A percentile compares a stretch with the other conserved stretches of the same genome.
These are phyloP conservation scores for Chaetomium fimeti DNA, from an alignment of 495 filamentous ascomycete species.

Conservation along the genomic window DNA sequence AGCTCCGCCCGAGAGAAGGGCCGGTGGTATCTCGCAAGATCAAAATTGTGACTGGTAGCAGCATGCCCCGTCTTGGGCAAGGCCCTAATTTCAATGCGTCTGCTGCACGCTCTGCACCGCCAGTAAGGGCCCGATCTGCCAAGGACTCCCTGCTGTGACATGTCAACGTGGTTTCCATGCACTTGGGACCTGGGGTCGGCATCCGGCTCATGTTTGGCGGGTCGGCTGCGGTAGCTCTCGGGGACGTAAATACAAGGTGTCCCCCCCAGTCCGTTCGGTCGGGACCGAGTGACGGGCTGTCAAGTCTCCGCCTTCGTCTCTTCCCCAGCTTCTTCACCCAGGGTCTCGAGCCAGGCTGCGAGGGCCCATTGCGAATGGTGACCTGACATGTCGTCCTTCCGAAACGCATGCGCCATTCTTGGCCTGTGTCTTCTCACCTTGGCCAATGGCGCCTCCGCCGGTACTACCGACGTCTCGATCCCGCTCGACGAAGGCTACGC, in stretches of 20 bases:
- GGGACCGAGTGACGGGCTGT: background rate
- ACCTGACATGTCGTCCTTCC: constrained; percentile 16
- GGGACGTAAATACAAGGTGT: constrained; percentile 10
- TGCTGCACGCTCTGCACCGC: background rate
- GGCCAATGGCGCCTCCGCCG: constrained; percentile 10
- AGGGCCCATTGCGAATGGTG: constrained; percentile 12
- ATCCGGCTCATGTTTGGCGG: background rate
- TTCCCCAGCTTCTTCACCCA: background rate
- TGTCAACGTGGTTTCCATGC: background rate
- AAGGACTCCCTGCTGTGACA: background rate
- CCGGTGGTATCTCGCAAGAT: background rate
- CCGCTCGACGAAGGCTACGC: constrained; percentile 3
- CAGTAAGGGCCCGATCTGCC: background rate
- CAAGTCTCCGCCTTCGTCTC: constrained; percentile 4
- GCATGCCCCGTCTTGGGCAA: background rate
- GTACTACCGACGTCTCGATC: background rate
- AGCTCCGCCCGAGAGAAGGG: background rate
- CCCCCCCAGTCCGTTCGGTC: background rate
- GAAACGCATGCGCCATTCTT: constrained; percentile 20
- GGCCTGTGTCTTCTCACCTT: constrained; percentile 18
- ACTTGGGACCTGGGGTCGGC: constrained; percentile 8
- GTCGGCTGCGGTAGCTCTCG: background rate
- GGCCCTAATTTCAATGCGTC: background rate
- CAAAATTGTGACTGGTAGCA: constrained; percentile 10
- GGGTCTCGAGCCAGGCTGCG: constrained; percentile 11